Conservation (phyloP, 805 yeast genomes). For the Ogataea minuta region DNA sequence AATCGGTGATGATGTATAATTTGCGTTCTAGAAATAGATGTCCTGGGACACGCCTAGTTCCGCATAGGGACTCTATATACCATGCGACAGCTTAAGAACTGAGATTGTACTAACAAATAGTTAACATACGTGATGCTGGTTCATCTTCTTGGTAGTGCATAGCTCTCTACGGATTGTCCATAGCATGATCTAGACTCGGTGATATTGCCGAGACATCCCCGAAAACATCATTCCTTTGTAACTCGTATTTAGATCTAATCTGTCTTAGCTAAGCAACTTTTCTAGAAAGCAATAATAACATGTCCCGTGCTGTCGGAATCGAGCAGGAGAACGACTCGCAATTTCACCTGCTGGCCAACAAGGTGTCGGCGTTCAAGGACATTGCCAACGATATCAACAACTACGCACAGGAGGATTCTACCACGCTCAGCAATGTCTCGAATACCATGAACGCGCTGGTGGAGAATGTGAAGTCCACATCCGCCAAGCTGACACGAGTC, state of each 20-base stretch:
- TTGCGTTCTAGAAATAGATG: conserved; percentile 36
- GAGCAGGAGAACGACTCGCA: conserved; percentile 57
- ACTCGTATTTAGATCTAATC: neutral
- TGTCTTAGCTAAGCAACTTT: neutral
- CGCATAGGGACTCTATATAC: conserved; percentile 26
- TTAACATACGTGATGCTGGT: neutral
- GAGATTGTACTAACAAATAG: conserved; percentile 14
- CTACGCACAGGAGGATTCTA: conserved; percentile 56
- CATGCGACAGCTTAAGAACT: conserved; percentile 36
- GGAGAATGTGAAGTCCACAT: conserved; percentile 49
- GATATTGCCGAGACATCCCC: no score
- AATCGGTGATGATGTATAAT: conserved; percentile 33
- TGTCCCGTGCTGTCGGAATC: conserved; percentile 32
- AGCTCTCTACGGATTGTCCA: no score
- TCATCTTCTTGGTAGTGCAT: no score
- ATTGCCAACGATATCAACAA: conserved; percentile 67
- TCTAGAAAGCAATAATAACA: conserved; percentile 8
- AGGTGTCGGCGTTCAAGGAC: conserved; percentile 59
- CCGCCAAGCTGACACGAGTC: conserved; percentile 52
- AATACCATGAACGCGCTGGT: conserved; percentile 51
- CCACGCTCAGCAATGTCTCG: conserved; percentile 41
- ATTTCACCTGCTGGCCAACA: conserved; percentile 61
- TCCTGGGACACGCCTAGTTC: conserved; percentile 35
- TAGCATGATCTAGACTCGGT: no score
- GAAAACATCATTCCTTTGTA: no score